A percentile compares a stretch with the other conserved stretches of the same genome.
These are phyloP conservation scores for Zalaria sp. DNA, from an alignment of 2,329 filamentous ascomycete genomes.

Conservation along the genomic window DNA sequence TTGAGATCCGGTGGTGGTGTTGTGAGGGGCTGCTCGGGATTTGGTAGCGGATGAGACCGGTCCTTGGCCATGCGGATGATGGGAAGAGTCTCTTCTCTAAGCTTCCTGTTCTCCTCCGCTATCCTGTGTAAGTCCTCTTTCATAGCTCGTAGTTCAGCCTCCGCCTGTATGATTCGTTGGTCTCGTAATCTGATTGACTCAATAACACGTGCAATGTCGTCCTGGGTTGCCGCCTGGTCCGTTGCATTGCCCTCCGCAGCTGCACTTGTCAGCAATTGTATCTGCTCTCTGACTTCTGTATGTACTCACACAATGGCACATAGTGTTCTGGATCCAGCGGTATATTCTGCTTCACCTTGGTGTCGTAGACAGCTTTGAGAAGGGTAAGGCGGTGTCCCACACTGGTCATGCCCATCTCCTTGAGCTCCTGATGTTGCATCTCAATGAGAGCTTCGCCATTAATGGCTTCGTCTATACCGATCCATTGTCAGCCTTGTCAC, in stretches of 20 bases:
- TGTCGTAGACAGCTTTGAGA: slow-evolving; percentile 88
- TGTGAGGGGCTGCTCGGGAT: slow-evolving; percentile 18
- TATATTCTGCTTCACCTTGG: slow-evolving; percentile 87
- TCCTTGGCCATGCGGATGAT: slow-evolving; percentile 86
- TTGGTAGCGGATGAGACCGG: slow-evolving; percentile 72
- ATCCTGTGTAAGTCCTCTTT: slow-evolving; percentile 35
- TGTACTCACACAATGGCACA: slow-evolving; percentile 66
- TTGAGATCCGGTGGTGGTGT: slow-evolving; percentile 8
- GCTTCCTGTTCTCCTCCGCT: slow-evolving; percentile 69
- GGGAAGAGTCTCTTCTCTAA: slow-evolving; percentile 84
- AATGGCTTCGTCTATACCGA: slow-evolving; percentile 58
- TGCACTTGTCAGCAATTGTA: slow-evolving; percentile 24
- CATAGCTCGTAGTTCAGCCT: slow-evolving; percentile 69
- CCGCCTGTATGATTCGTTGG: slow-evolving; percentile 71
- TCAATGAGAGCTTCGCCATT: slow-evolving; percentile 82
- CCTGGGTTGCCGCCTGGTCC: slow-evolving; percentile 76
- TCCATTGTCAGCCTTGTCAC: not conserved
- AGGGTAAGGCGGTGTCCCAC: slow-evolving; percentile 91
- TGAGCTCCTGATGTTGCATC: slow-evolving; percentile 81
- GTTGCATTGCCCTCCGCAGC: slow-evolving; percentile 80
- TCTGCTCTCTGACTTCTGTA: not conserved
- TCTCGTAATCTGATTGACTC: slow-evolving; percentile 82
- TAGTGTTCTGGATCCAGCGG: slow-evolving; percentile 89
- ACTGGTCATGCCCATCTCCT: slow-evolving; percentile 85
- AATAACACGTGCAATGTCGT: slow-evolving; percentile 83